phyloP scores from a whole-genome alignment of 352 stramenopile genomes.

The Aphanomyces astaci region DNA sequence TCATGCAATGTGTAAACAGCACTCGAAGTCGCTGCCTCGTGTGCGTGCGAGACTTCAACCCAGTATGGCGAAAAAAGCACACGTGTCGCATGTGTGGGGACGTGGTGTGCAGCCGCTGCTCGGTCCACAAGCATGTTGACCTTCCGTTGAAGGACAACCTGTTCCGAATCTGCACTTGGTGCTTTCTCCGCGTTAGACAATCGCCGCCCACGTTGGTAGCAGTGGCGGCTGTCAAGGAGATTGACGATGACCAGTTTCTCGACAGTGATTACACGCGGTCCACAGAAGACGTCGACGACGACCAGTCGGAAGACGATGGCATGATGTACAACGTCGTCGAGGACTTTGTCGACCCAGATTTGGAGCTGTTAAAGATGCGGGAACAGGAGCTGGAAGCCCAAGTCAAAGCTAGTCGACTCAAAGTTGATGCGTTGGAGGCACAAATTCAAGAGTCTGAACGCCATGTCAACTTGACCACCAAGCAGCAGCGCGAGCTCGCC shows the following conservation, averaged over 20 bases:
- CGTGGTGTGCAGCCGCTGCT: conserved; percentile 69
- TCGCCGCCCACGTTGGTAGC: background rate
- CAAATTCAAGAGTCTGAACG: conserved; percentile 50
- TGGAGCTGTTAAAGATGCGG: conserved; percentile 43
- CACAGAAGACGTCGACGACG: background rate
- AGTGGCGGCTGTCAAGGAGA: background rate
- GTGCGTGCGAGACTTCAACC: conserved; percentile 58
- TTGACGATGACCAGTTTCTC: background rate
- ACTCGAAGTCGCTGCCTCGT: conserved; percentile 47
- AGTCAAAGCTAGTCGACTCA: conserved; percentile 48
- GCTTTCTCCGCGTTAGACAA: conserved; percentile 49
- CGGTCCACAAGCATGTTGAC: conserved; percentile 56
- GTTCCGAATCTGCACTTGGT: conserved; percentile 63
- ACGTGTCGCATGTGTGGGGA: conserved; percentile 77
- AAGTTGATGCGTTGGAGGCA: conserved; percentile 48
- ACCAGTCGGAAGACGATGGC: background rate
- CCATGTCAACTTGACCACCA: conserved; percentile 43
- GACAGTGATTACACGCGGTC: background rate
- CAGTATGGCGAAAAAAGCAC: conserved; percentile 58
- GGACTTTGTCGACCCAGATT: conserved; percentile 53
- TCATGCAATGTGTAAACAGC: conserved; percentile 22
- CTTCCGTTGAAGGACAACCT: conserved; percentile 48
- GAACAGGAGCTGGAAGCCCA: conserved; percentile 52
- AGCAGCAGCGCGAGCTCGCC: conserved; percentile 48
- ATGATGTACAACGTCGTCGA: conserved; percentile 13